phyloP scores from a whole-genome alignment of 176 grass and related monocot species.

The Dendrocalamus sinicus region DNA sequence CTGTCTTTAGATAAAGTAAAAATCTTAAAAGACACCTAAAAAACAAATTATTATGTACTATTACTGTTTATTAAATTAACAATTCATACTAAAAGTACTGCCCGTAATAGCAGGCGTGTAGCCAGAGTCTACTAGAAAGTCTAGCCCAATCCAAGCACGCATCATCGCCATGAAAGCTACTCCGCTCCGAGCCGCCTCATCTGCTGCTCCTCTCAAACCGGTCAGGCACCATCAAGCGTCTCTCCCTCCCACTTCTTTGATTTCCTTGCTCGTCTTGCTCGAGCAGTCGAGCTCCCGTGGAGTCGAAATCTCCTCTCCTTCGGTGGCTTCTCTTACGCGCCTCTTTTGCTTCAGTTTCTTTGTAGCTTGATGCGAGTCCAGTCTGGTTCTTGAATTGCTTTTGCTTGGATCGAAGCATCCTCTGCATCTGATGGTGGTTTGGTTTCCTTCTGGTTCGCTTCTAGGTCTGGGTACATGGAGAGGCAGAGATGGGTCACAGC shows the following conservation, averaged over 20 bases:
- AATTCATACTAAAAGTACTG: no score
- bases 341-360: not conserved
- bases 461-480: constrained; percentile 11
- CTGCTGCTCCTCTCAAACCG: not conserved
- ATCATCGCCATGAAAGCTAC: no score
- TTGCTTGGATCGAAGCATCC: not conserved
- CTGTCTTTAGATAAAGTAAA: no score
- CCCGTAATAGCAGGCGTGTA: no score
- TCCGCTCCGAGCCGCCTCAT: no score
- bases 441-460: not conserved
- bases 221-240: no score
- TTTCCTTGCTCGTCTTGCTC: not conserved
- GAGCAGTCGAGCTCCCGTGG: no score
- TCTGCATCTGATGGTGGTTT: not conserved
- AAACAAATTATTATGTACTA: no score
- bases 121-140: not conserved
- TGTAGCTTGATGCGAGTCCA: not conserved
- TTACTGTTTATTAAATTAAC: no score
- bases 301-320: not conserved
- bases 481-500: not conserved
- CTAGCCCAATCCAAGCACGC: not conserved
- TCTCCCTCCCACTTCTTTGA: not conserved
- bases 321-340: not conserved
- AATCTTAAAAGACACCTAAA: no score
- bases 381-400: not conserved